Evolutionary conservation across 1,139 yeast species (phyloP), one percentile per base, ranked within the genome.

Genomic region (Zygoascus hellenicus): DNA sequence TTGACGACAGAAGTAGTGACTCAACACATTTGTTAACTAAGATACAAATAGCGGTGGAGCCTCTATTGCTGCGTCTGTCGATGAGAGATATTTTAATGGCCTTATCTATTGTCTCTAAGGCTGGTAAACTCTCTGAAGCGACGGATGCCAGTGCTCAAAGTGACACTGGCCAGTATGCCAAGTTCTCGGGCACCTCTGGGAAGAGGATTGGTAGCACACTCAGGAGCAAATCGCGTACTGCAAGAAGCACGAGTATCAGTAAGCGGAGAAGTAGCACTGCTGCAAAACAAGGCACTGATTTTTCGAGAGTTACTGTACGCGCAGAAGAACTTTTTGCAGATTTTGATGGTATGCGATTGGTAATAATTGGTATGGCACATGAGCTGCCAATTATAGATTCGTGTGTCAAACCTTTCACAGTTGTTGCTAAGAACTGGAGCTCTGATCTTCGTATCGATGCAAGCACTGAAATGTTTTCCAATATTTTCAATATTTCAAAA

Each of bases 301-400:
- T 29, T 19, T 5, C 10, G 13, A 17, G 29, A 9, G 30, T 36
- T 13, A 29, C 49, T 28, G 61, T 87, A 7, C 77, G 80, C 50
- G 90, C 86, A 0, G 98, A 92, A 64, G 81, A 79, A 43, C 65
- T 92, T 48, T 72, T 67, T 43, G 84, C 84, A 0, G 80, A 80
- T 45, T 67, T 89, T 54, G 94, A 88, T 17, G 98, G 98, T 0
- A 63, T 88, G 52, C 75, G 98, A 53, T 69, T 92, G 51, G 95
- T 94, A 2, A 69, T 92, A 43, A 88, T 94, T 57, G 98, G 97
- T 57, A 95, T 88, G 64, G 83, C 88, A 42, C 95, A 92, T 61
- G 98, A 92, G 63, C 73, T 94, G 51, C 98, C 99, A 0, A 84
- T 92, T 38, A 61, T 89, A 14, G 98, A 94, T 66, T 71, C 88